Base-by-base conservation (phyloP, 2,329 filamentous ascomycete genomes). In the Colletotrichum limetticola region DNA sequence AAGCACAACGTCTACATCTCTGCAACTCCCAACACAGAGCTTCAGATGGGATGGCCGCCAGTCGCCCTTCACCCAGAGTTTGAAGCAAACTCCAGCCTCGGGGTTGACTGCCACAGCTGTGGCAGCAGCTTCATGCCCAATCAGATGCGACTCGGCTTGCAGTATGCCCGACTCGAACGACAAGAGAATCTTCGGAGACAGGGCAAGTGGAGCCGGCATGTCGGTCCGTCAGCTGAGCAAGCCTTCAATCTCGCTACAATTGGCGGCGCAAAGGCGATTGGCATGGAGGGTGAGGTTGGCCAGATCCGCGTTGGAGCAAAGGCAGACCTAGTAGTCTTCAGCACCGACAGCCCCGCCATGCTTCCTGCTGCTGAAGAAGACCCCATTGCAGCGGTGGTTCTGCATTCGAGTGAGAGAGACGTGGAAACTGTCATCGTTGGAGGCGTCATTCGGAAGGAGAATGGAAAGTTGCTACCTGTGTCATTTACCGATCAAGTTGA, bases 161-260 rank as follows among this genome's bases (percentile, higher is more conserved):
- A 73, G 49, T 30, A 73, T 4, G 61, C 67, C 0, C 67, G 71
- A 8, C 14, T 26, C 3, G 66, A 62, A 22, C 66, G 70, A 5
- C 46, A 60, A 5, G 60, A 61, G 22, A 35, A 80, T 82, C 70
- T 79, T 71, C 55, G 79, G 76, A 68, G 19, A 14, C 81, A 85
- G 57, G 71, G 66, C 1, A 62, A 58, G 30, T 73, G 71, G 67
- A 66, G 70, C 16, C 70, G 66, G 1, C 66, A 65, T 14, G 30
- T 56, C 5, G 66, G 66, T 1, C 42, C 46, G 1, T 55, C 46
- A 2, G 66, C 49, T 4, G 59, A 73, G 55, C 81, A 86, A 52
- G 85, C 81, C 2, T 88, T 86, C 76, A 87, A 88, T 73, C 81
- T 89, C 6, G 86, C 80, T 0, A 89, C 86, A 0, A 81, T 88